phyloP scores from a whole-genome alignment of 2,329 filamentous ascomycete species.

The Epichloe baconii region DNA sequence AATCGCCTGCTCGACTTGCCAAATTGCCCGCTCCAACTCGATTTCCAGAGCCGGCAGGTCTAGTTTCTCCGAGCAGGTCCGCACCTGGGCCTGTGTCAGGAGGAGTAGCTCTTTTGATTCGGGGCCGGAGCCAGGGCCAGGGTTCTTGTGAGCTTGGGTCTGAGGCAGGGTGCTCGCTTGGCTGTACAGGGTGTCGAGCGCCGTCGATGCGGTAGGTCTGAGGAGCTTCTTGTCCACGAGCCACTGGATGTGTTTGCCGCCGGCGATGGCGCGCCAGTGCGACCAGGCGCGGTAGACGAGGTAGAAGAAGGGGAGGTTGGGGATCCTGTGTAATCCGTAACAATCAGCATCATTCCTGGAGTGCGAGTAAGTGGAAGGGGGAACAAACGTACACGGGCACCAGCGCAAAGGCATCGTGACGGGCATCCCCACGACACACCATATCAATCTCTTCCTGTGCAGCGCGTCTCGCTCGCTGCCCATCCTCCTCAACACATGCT shows the following conservation, averaged over 20 bases:
- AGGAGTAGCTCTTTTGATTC: slow-evolving; percentile 23
- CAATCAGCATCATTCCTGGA: background rate
- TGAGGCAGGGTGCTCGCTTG: slow-evolving; percentile 19
- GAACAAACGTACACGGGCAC: slow-evolving; percentile 63
- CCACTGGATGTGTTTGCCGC: slow-evolving; percentile 75
- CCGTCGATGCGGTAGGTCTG: slow-evolving; percentile 47
- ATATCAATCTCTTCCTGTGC: slow-evolving; percentile 65
- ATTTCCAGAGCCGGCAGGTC: slow-evolving; percentile 56
- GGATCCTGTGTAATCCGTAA: slow-evolving; percentile 42
- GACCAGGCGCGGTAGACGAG: slow-evolving; percentile 84
- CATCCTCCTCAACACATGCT: slow-evolving; percentile 52
- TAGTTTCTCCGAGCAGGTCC: slow-evolving; percentile 45
- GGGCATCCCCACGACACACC: slow-evolving; percentile 73
- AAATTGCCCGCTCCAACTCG: slow-evolving; percentile 63
- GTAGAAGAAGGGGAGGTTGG: slow-evolving; percentile 96
- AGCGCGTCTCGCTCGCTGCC: slow-evolving; percentile 69
- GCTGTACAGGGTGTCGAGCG: slow-evolving; percentile 64
- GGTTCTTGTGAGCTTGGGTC: background rate
- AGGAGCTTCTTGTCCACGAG: slow-evolving; percentile 64
- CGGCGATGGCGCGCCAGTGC: slow-evolving; percentile 75
- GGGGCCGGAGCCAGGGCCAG: background rate
- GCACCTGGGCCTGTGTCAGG: slow-evolving; percentile 39
- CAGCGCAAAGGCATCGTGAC: slow-evolving; percentile 68
- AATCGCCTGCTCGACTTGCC: slow-evolving; percentile 51
- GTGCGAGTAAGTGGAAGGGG: background rate